A percentile compares a stretch with the other conserved stretches of the same genome.
phyloP scores from a whole-genome alignment of 2,329 filamentous ascomycete genomes.

The Pseudophaeomoniella oleicola region DNA sequence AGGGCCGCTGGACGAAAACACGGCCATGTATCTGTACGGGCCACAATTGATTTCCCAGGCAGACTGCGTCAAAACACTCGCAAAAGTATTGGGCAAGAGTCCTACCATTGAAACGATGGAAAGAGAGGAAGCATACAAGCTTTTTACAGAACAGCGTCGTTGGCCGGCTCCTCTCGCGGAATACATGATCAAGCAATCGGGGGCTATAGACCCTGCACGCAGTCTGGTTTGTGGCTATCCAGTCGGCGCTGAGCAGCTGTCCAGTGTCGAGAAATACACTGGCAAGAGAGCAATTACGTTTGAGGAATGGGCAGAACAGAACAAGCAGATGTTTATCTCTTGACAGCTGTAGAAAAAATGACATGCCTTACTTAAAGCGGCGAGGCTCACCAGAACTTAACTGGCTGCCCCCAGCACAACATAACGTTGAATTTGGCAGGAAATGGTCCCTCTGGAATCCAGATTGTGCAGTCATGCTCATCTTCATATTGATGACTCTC shows the following conservation, averaged over 20 bases:
- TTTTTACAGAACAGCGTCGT: slow-evolving; percentile 4
- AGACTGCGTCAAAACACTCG: slow-evolving; percentile 16
- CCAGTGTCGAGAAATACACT: slow-evolving; percentile 19
- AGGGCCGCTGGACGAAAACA: slow-evolving; percentile 14
- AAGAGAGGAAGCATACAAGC: slow-evolving; percentile 12
- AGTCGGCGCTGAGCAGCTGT: slow-evolving; percentile 10
- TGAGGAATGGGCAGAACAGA: slow-evolving; percentile 19
- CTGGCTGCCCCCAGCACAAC: no score
- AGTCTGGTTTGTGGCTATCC: neutral
- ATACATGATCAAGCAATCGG: slow-evolving; percentile 7
- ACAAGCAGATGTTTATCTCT: slow-evolving; percentile 13
- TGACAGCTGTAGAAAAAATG: no score
- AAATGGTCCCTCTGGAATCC: no score
- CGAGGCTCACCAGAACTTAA: no score
- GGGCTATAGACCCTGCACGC: slow-evolving; percentile 1
- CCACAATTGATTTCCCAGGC: slow-evolving; percentile 18
- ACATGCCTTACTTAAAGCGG: no score
- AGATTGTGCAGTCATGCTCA: no score
- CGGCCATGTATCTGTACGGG: slow-evolving; percentile 21
- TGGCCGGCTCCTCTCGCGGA: slow-evolving; percentile 10
- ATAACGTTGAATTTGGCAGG: no score
- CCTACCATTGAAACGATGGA: slow-evolving; percentile 13
- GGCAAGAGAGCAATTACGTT: slow-evolving; percentile 15
- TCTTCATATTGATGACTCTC: no score
- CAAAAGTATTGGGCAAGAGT: slow-evolving; percentile 17